Base-by-base conservation (phyloP, 2,329 filamentous ascomycete species). In the Talaromyces sp. region DNA sequence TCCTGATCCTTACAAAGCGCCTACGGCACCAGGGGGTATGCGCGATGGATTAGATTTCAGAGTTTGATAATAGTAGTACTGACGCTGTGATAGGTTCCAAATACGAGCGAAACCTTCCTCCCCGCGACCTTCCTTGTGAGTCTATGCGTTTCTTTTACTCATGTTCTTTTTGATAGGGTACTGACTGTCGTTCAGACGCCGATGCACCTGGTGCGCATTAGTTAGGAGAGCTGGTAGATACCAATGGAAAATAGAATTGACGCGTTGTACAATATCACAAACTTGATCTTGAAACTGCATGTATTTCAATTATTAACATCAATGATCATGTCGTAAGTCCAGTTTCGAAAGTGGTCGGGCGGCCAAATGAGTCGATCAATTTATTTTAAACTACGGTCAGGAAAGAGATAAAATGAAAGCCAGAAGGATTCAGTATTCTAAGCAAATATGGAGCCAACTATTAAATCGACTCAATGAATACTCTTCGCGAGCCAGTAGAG, bases 21-120 rank as follows among this genome's bases (percentile, higher is more conserved):
- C 95, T 14, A 96, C 92, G 48, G 94, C 95, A 45, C 95, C 95
- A 11, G 95, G 95, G 85, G 95, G 94, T 95, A 82, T 69, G 85
- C 74, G 39, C 63, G 19, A 58, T 35, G 31, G 22, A 19, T 43
- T 11, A 13, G 22, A 50, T 54, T 13, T 62, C 39, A 37, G n/a
- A 22, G 11, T 45, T 45, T 59, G 56, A 45, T 27, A 19, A 22
- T 43, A 39, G 35, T 27, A 47, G n/a, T 43, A 9, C 33, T 54
- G 33, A 57, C 31, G 16, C 43, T 56, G 39, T 31, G 66, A 54
- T 71, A 96, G 92, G 93, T 70, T 97, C 92, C 69, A 98, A 98
- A 85, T 98, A 90, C 79, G 95, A 98, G 82, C 87, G 95, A 77
- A 99, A 99, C 79, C 78, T 98, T 63, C 91, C 92, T 39, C 85